These are phyloP conservation scores for Kwoniella newhampshirensis DNA, from an alignment of 768 basidiomycete genomes.

Conservation along the genomic window DNA sequence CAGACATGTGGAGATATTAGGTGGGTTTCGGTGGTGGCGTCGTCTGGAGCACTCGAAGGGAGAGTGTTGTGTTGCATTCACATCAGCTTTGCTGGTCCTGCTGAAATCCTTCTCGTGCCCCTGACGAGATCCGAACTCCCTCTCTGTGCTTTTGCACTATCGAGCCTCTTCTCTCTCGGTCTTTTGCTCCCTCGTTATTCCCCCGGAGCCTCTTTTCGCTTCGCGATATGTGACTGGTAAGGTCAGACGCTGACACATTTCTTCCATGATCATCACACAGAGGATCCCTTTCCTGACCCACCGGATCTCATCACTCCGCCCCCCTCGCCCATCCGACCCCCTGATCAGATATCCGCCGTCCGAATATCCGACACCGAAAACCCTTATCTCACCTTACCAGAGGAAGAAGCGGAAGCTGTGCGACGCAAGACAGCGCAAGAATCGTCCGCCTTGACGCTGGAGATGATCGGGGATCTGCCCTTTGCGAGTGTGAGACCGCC, in stretches of 20 bases:
- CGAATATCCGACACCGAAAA: constrained; percentile 96
- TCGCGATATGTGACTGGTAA: background rate
- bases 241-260: background rate
- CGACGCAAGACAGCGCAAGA: constrained; percentile 84
- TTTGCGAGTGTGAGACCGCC: constrained; percentile 97
- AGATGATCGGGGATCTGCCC: constrained; percentile 98
- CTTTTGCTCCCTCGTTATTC: too few relatives aligned
- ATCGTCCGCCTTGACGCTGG: constrained; percentile 90
- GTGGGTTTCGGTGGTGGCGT: constrained; percentile 56
- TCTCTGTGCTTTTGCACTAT: too few relatives aligned
- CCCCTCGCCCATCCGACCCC: constrained; percentile 73
- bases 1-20: constrained; percentile 90
- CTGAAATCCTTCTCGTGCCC: too few relatives aligned
- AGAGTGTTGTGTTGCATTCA: too few relatives aligned
- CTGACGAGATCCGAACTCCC: too few relatives aligned
- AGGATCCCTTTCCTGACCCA: constrained; percentile 94
- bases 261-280: constrained; percentile 54
- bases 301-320: constrained; percentile 69
- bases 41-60: too few relatives aligned
- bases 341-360: constrained; percentile 63
- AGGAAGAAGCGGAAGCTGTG: constrained; percentile 77
- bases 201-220: background rate
- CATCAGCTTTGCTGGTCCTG: too few relatives aligned
- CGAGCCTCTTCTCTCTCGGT: too few relatives aligned
- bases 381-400: constrained; percentile 73